Conservation (phyloP, 1,284 basidiomycete species). For the Jaminaea rosea region DNA sequence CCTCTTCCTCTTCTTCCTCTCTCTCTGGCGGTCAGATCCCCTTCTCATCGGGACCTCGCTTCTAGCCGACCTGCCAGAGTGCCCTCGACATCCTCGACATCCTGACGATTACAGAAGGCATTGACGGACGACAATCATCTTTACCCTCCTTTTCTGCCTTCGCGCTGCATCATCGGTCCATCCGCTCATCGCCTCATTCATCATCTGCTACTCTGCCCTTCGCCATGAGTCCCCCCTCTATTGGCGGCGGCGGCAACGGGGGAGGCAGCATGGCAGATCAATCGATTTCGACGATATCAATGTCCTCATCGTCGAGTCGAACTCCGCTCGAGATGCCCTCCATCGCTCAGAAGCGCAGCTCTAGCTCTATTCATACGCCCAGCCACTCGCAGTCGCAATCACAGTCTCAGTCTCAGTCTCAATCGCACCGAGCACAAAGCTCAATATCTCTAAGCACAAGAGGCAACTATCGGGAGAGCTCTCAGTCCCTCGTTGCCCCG, state of each 20-base stretch:
- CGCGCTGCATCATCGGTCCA: neutral
- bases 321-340: too few species aligned
- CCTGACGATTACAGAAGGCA: too few species aligned
- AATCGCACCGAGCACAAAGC: neutral
- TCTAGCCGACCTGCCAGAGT: too few species aligned
- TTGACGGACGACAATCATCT: neutral
- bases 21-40: neutral
- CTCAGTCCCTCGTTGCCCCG: neutral
- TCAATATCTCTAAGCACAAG: neutral
- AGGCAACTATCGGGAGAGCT: too few species aligned
- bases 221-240: neutral
- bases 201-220: neutral
- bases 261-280: too few species aligned
- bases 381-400: neutral
- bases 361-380: conserved; percentile 1
- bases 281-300: too few species aligned
- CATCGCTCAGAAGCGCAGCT: neutral
- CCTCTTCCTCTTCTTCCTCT: neutral
- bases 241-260: too few species aligned
- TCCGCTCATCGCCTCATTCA: neutral
- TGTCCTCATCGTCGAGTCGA: too few species aligned
- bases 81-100: too few species aligned
- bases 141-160: neutral
- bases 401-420: too few species aligned
- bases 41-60: neutral